phyloP scores from a whole-genome alignment of 768 basidiomycete genomes.

The Cystofilobasidium bisporidii region DNA sequence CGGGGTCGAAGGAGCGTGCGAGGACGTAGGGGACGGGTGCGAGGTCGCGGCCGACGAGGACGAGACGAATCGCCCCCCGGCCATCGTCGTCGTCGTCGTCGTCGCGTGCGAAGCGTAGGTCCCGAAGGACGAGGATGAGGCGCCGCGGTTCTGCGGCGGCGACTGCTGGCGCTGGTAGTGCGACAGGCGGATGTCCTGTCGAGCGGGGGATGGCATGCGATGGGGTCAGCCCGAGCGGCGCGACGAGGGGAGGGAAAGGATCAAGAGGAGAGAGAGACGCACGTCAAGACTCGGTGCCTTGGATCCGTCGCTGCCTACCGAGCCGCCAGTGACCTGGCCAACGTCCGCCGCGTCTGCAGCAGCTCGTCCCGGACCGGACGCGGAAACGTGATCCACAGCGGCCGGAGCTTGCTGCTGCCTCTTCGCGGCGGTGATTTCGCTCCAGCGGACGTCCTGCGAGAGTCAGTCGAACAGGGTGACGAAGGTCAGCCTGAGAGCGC shows the following conservation, averaged over 20 bases:
- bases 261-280: not conserved
- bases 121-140: not conserved
- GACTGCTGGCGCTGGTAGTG: conserved; percentile 5
- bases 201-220: not conserved
- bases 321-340: not conserved
- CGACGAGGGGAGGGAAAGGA: no score
- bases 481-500: not conserved
- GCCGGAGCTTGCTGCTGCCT: not conserved
- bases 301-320: not conserved
- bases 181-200: not conserved
- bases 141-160: not conserved
- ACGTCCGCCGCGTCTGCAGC: not conserved
- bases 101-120: no score
- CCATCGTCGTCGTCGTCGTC: not conserved
- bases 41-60: not conserved
- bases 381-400: conserved; percentile 4
- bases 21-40: not conserved
- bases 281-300: no score
- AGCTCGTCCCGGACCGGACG: not conserved
- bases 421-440: not conserved
- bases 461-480: not conserved
- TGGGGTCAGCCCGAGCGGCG: not conserved
- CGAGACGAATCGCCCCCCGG: not conserved
- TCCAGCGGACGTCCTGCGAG: not conserved
- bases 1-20: not conserved